Base-by-base conservation (phyloP, 345 rosid genomes). In the Xanthoceras sorbifolium region DNA sequence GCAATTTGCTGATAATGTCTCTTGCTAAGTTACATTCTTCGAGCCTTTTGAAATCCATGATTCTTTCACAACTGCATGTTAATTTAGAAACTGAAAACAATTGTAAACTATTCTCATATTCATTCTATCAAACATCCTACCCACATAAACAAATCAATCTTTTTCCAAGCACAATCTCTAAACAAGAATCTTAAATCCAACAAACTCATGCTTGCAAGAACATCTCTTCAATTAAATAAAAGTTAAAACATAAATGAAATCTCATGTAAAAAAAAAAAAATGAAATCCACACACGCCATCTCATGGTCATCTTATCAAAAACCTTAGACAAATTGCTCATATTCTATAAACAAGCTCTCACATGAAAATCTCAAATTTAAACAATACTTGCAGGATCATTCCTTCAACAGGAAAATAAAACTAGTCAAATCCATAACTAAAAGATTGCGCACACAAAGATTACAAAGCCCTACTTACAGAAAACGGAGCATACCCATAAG, bases 1-100 rank as follows among this genome's bases (percentile, higher is more conserved):
- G 72, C 38, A 75, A 36, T 14, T 9, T 3, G 26, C 68, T 69
- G 4, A 80, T 64, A n/a, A 54, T 20, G 25, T 75, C 72, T 29
- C 5, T 54, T 54, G 25, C 25, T 54, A 23, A 8, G n/a, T 6
- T 54, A 54, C 60, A 54, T 54, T 18, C 60, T 54, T n/a, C 25
- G 20, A 18, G 60, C 60, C 22, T 18, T 54, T 54, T 10, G 9
- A 18, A 18, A 54, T 54, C 60, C 60, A 54, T n/a, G 25, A 54
- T 54, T 6, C 3, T 6, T 54, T 23, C 8, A 23, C 0, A 22
- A 29, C 23, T 32, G 42, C 55, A 5, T 54, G 5, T 46, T 46
- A 36, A 9, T 46, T 15, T 15, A 46, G 52, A 46, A 14, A 46
- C 12, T 5, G 12, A 46, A 46, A 46, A 46, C 52, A 5, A 15